Conservation (phyloP, 306 rosid genomes). For the Quercus dentata region DNA sequence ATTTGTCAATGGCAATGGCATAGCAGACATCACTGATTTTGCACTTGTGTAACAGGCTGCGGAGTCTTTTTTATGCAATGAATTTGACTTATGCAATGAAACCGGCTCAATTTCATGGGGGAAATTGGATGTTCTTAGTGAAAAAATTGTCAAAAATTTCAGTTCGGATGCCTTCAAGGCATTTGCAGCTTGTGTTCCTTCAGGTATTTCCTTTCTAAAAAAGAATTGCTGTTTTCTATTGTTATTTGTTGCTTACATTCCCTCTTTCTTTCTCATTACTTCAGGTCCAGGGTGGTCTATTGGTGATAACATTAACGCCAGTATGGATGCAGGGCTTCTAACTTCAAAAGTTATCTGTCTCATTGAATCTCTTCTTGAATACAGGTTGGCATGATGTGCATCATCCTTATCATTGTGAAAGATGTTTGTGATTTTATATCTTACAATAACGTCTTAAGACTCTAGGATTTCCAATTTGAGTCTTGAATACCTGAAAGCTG, state of each 20-base stretch:
- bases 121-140: slow-evolving; percentile 39
- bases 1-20: slow-evolving; percentile 18
- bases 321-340: slow-evolving; percentile 43
- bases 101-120: slow-evolving; percentile 43
- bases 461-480: neutral
- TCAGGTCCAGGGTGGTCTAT: slow-evolving; percentile 54
- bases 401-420: neutral
- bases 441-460: neutral
- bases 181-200: slow-evolving; percentile 34
- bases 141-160: slow-evolving; percentile 46
- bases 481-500: neutral
- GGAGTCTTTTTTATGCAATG: slow-evolving; percentile 34
- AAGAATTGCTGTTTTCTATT: neutral
- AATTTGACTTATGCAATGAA: slow-evolving; percentile 26
- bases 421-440: slow-evolving; percentile 11
- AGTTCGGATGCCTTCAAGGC: slow-evolving; percentile 29
- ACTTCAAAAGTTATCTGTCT: slow-evolving; percentile 73
- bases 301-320: slow-evolving; percentile 31
- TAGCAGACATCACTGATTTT: slow-evolving; percentile 9
- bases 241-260: slow-evolving; percentile 2
- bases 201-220: slow-evolving; percentile 36
- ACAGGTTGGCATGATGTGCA: slow-evolving; percentile 50
- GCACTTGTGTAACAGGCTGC: slow-evolving; percentile 62
- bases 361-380: slow-evolving; percentile 60
- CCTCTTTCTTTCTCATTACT: neutral